phyloP scores from a whole-genome alignment of 2,329 filamentous ascomycete species.

The Alternaria ventricosa region DNA sequence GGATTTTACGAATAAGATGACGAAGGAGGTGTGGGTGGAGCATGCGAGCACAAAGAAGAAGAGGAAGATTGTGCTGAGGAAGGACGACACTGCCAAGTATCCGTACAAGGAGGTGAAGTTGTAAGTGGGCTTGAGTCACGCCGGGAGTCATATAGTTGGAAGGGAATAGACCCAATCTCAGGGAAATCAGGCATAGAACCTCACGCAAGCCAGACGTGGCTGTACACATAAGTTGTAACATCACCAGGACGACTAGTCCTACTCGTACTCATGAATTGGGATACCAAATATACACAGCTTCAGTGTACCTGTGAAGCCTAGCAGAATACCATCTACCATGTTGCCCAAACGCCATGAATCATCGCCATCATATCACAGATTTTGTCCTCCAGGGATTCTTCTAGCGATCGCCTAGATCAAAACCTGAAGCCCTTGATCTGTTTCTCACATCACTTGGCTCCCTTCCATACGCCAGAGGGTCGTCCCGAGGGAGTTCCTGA shows the following conservation, averaged over 20 bases:
- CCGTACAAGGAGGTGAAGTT: constrained; percentile 62
- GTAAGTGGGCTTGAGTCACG: not conserved
- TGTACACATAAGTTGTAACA: constrained; percentile 2
- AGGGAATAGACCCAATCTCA: not conserved
- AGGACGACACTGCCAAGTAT: constrained; percentile 76
- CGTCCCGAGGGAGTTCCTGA: constrained; percentile 29
- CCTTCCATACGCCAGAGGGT: constrained; percentile 45
- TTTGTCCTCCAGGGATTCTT: constrained; percentile 12
- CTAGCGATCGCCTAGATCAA: constrained; percentile 44
- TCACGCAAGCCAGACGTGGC: not conserved
- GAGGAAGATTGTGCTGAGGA: constrained; percentile 84
- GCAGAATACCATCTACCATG: constrained; percentile 6
- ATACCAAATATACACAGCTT: constrained; percentile 2
- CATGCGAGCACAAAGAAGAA: constrained; percentile 86
- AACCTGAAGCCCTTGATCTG: constrained; percentile 37
- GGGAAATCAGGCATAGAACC: not conserved
- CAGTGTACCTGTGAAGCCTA: constrained; percentile 2
- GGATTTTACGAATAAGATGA: constrained; percentile 76
- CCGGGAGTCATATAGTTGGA: not conserved
- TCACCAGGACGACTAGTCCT: not conserved
- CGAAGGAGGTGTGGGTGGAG: constrained; percentile 87
- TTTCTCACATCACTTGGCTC: constrained; percentile 32
- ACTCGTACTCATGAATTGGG: not conserved
- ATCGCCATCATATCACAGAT: constrained; percentile 2
- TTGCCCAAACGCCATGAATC: constrained; percentile 14